Conservation (phyloP, 129 eudicot species). For the Deinandra increscens region DNA sequence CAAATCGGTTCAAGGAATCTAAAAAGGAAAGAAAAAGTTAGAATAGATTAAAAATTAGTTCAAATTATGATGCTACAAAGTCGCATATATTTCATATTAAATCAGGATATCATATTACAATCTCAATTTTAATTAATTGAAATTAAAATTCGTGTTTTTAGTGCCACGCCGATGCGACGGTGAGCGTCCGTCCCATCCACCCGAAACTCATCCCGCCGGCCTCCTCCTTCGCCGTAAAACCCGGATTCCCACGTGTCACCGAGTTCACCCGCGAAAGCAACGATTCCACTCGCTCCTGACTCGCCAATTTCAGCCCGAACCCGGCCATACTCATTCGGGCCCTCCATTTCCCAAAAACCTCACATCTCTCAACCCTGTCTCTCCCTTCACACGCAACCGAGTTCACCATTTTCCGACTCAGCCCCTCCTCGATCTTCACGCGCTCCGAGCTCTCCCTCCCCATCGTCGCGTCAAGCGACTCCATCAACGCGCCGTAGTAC, state of each 20-base stretch:
- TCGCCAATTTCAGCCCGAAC: slow-evolving; percentile 43
- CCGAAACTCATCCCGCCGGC: slow-evolving; percentile 78
- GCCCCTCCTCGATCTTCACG: slow-evolving; percentile 69
- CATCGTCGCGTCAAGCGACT: slow-evolving; percentile 62
- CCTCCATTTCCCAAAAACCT: slow-evolving; percentile 97
- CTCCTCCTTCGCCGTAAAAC: slow-evolving; percentile 61
- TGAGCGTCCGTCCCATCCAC: slow-evolving; percentile 85
- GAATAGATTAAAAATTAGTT: slow-evolving; percentile 6
- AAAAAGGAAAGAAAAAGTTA: background rate
- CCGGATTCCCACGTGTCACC: slow-evolving; percentile 77
- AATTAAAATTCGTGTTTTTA: background rate
- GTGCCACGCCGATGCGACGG: slow-evolving; percentile 90
- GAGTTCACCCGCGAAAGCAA: slow-evolving; percentile 53
- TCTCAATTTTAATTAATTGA: slow-evolving; percentile 2
- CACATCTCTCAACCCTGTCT: slow-evolving; percentile 92
- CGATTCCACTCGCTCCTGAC: slow-evolving; percentile 52
- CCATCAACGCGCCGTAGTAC: slow-evolving; percentile 68
- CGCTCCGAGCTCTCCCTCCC: slow-evolving; percentile 57
- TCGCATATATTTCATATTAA: slow-evolving; percentile 30
- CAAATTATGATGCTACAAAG: slow-evolving; percentile 38
- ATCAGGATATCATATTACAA: slow-evolving; percentile 11
- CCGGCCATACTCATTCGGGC: slow-evolving; percentile 98
- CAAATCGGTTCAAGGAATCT: slow-evolving; percentile 17
- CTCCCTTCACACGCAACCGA: slow-evolving; percentile 95
- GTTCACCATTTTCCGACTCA: slow-evolving; percentile 80